A percentile compares a stretch with the other conserved stretches of the same genome.
Conservation (phyloP, 2,329 filamentous ascomycete species). For the Mollisia scopiformis region DNA sequence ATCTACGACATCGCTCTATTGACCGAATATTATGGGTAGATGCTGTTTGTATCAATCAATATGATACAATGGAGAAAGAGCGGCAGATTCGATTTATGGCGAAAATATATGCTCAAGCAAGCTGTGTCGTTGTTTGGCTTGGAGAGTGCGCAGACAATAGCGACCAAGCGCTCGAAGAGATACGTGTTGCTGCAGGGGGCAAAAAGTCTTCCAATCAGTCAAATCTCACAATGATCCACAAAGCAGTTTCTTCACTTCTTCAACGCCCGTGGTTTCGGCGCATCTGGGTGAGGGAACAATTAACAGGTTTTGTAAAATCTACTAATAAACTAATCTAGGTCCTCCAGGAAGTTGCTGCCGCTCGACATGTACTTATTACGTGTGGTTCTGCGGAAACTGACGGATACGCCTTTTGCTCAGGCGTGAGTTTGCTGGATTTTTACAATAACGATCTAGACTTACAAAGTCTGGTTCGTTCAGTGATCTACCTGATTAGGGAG, state of each 20-base stretch:
- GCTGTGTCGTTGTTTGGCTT: slow-evolving; percentile 19
- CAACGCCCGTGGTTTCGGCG: slow-evolving; percentile 19
- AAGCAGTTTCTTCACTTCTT: slow-evolving; percentile 13
- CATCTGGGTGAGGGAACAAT: slow-evolving; percentile 18
- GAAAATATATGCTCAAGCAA: slow-evolving; percentile 18
- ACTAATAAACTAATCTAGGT: slow-evolving; percentile 10
- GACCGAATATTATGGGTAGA: slow-evolving; percentile 19
- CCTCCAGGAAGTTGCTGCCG: slow-evolving; percentile 20
- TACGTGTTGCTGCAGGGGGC: background rate
- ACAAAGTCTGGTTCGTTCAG: too few relatives aligned
- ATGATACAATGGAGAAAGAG: slow-evolving; percentile 6
- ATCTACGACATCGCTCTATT: slow-evolving; percentile 17
- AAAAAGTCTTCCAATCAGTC: too few relatives aligned
- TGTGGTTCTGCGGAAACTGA: slow-evolving; percentile 12
- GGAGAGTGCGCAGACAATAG: slow-evolving; percentile 10
- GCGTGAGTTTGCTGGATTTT: too few relatives aligned
- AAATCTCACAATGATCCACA: background rate
- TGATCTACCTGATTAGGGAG: too few relatives aligned
- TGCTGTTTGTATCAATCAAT: slow-evolving; percentile 18
- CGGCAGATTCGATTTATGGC: slow-evolving; percentile 20
- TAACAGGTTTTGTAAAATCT: background rate
- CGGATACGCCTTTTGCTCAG: slow-evolving; percentile 14
- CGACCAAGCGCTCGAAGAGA: slow-evolving; percentile 7
- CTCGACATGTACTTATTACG: slow-evolving; percentile 17
- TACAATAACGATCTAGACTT: too few relatives aligned